Evolutionary conservation across 2,329 filamentous ascomycete genomes (phyloP), one percentile per base, ranked within the genome.

Genomic region (Chrysosporium queenslandicum): DNA sequence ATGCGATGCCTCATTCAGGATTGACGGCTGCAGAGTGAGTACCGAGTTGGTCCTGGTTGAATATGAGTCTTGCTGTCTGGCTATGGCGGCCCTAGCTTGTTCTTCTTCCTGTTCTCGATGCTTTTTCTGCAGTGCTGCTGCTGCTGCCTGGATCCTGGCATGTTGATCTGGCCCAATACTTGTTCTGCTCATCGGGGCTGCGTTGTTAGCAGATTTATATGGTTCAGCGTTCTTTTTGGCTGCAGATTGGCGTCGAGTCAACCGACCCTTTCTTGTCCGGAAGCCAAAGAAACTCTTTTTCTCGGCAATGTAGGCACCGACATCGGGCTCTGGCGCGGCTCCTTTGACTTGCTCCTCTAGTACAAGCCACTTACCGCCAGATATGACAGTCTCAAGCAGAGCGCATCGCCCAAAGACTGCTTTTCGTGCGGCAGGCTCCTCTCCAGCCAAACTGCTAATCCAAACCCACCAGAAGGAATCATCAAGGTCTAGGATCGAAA

Each of bases 401-500:
- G 92, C 88, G 63, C 92, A 98, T 57, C 92, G 80, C 34, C 92
- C 92, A 66, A 98, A 98, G 0, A 90, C 88, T 4, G 90, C 85
- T 66, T 98, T 98, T 55, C 92, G 82, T 43, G 84, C 78, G 0
- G 82, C 70, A 0, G 90, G 86, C 71, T 98, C 92, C 63, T 98
- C 92, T 0, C 83, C 86, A 1, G 91, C 89, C 62, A 98, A 73
- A 75, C 91, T 97, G 60, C 82, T 94, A 77, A 98, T 97, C 92
- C 92, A 98, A 3, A 97, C 92, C 91, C 92, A 97, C 92, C 92
- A 98, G 68, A 98, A 98, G 1, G 89, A 85, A 66, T 97, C 91
- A 61, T 98, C 92, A 4, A 98, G 76, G 57, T 92, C 84, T 53
- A 97, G 80, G 34, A 79, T 79, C 21, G 80, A 86, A 63, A 98